Conservation (phyloP, 1,284 basidiomycete genomes). For the Volvariella surrecta region DNA sequence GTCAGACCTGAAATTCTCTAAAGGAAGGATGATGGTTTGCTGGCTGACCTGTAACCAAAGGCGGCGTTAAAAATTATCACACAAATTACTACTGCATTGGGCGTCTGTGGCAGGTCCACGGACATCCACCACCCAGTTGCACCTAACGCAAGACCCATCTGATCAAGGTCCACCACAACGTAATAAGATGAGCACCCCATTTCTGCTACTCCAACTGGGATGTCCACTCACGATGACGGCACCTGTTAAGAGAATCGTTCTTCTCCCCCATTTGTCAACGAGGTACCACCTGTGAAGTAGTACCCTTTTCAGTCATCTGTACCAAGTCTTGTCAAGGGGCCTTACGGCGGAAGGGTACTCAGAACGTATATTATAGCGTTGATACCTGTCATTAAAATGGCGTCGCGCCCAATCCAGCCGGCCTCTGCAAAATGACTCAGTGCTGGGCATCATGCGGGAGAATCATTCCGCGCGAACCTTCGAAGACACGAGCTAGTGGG, state of each 20-base stretch:
- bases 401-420: slow-evolving; percentile 96
- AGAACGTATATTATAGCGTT: slow-evolving; percentile 85
- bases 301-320: slow-evolving; percentile 9
- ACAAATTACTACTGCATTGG: slow-evolving; percentile 84
- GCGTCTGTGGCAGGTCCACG: slow-evolving; percentile 79
- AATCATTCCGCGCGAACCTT: slow-evolving; percentile 42
- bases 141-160: slow-evolving; percentile 77
- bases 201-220: too few species aligned
- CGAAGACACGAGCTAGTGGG: slow-evolving; percentile 66
- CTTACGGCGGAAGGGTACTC: slow-evolving; percentile 76
- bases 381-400: slow-evolving; percentile 96
- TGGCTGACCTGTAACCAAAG: slow-evolving; percentile 68
- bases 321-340: slow-evolving; percentile 10
- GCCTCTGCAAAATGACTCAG: slow-evolving; percentile 51
- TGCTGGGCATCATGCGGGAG: background rate
- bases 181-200: too few species aligned
- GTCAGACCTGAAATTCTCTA: slow-evolving; percentile 6
- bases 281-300: slow-evolving; percentile 77
- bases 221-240: slow-evolving; percentile 64
- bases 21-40: background rate
- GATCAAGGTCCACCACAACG: slow-evolving; percentile 2
- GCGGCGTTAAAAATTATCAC: slow-evolving; percentile 93
- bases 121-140: slow-evolving; percentile 91
- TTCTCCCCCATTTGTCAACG: slow-evolving; percentile 87
- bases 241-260: slow-evolving; percentile 86